These are phyloP conservation scores for Penicillium atrosanguineum DNA, from an alignment of 495 filamentous ascomycete species.

Conservation along the genomic window DNA sequence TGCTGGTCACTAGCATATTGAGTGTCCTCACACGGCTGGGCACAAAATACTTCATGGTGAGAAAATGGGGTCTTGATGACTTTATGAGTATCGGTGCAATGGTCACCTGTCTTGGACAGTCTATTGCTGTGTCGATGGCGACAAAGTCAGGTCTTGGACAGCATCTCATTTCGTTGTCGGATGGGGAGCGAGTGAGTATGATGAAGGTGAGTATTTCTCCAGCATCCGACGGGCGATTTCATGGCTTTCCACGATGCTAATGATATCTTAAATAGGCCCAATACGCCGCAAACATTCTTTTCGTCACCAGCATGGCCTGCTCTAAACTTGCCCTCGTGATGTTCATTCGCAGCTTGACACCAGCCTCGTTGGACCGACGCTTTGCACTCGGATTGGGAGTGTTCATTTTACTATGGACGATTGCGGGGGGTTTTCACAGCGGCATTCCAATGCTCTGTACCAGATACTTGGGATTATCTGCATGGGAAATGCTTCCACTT, in stretches of 20 bases:
- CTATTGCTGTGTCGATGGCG: slow-evolving; percentile 22
- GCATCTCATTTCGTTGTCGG: slow-evolving; percentile 10
- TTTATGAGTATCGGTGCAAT: slow-evolving; percentile 34
- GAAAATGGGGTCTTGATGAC: slow-evolving; percentile 15
- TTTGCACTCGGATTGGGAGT: slow-evolving; percentile 21
- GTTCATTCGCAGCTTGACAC: slow-evolving; percentile 26
- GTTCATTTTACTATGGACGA: slow-evolving; percentile 30
- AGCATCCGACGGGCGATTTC: neutral
- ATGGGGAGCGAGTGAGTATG: neutral
- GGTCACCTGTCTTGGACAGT: slow-evolving; percentile 30
- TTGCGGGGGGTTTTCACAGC: slow-evolving; percentile 32
- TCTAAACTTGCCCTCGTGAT: slow-evolving; percentile 36
- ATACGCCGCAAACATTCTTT: slow-evolving; percentile 33
- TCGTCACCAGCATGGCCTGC: slow-evolving; percentile 25
- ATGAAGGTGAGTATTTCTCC: slow-evolving; percentile 4
- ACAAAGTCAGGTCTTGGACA: slow-evolving; percentile 22
- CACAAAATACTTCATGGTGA: slow-evolving; percentile 16
- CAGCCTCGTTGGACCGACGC: slow-evolving; percentile 19
- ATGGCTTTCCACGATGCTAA: neutral
- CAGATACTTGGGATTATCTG: slow-evolving; percentile 38
- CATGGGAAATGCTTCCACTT: slow-evolving; percentile 33
- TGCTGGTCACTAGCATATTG: slow-evolving; percentile 15
- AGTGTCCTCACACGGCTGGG: slow-evolving; percentile 18
- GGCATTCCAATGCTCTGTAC: slow-evolving; percentile 42
- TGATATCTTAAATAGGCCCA: slow-evolving; percentile 19